These are phyloP conservation scores for Fusarium succisae DNA, from an alignment of 2,329 filamentous ascomycete species.

Conservation along the genomic window DNA sequence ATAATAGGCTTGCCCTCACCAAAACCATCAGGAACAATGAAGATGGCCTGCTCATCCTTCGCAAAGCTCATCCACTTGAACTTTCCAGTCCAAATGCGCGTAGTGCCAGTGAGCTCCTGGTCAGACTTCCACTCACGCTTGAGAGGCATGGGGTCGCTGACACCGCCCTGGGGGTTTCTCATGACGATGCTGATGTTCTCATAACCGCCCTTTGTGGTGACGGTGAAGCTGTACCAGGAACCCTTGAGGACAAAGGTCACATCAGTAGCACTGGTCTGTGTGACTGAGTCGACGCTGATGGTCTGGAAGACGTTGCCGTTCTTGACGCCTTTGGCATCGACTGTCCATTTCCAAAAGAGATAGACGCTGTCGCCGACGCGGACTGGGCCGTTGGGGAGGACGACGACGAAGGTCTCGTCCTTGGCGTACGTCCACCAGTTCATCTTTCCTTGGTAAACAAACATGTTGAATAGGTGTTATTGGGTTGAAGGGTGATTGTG, in stretches of 20 bases:
- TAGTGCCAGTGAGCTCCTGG: background rate
- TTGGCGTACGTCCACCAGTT: slow-evolving; percentile 26
- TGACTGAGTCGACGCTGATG: slow-evolving; percentile 1
- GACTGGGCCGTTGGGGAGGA: slow-evolving; percentile 27
- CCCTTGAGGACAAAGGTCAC: slow-evolving; percentile 15
- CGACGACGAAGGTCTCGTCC: slow-evolving; percentile 30
- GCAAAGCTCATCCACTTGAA: slow-evolving; percentile 25
- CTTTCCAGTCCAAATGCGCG: slow-evolving; percentile 36
- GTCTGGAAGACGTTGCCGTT: slow-evolving; percentile 32
- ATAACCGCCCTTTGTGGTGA: slow-evolving; percentile 22
- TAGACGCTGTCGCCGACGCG: slow-evolving; percentile 34
- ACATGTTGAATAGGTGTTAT: slow-evolving; percentile 12
- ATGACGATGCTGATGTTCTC: slow-evolving; percentile 20
- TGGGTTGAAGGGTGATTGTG: background rate
- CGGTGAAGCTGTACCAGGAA: slow-evolving; percentile 7
- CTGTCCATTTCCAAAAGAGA: slow-evolving; percentile 36
- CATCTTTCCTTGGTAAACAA: slow-evolving; percentile 34
- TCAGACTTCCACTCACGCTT: slow-evolving; percentile 25
- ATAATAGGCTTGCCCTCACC: slow-evolving; percentile 31
- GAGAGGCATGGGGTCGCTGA: background rate
- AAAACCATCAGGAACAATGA: slow-evolving; percentile 33
- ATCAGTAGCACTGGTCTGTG: background rate
- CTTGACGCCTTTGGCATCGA: slow-evolving; percentile 6
- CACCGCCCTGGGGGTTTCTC: background rate
- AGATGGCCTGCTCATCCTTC: slow-evolving; percentile 24